These are phyloP conservation scores for Psidium friedrichsthalianum DNA, from an alignment of 345 rosid genomes.

Conservation along the genomic window DNA sequence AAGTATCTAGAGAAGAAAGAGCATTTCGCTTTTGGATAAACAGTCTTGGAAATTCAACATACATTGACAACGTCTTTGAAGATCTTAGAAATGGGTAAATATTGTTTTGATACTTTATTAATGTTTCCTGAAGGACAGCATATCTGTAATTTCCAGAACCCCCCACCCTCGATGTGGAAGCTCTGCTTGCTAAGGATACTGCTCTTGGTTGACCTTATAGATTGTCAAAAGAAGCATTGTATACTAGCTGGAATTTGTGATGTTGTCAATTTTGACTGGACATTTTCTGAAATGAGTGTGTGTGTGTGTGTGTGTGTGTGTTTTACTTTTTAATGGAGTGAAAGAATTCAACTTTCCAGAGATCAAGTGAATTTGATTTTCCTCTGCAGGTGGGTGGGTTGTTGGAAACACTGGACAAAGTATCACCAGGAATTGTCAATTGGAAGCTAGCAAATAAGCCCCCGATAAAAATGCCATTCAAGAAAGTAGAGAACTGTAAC, in stretches of 20 bases:
- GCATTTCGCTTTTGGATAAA: slow-evolving; percentile 97
- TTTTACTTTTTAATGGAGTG: background rate
- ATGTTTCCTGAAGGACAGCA: background rate
- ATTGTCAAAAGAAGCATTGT: background rate
- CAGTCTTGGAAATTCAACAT: slow-evolving; percentile 69
- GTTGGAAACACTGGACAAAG: slow-evolving; percentile 86
- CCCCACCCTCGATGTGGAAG: background rate
- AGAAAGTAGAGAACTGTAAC: slow-evolving; percentile 94
- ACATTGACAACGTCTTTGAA: slow-evolving; percentile 83
- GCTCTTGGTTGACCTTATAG: background rate
- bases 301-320: background rate
- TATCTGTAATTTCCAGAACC: background rate
- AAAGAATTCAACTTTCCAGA: background rate
- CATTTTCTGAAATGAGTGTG: background rate
- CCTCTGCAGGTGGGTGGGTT: slow-evolving; percentile 73
- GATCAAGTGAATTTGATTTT: slow-evolving; percentile 3
- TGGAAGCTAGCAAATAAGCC: slow-evolving; percentile 95
- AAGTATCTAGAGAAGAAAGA: slow-evolving; percentile 87
- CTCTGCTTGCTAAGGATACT: background rate
- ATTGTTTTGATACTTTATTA: background rate
- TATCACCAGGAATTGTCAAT: slow-evolving; percentile 87
- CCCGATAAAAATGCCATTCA: slow-evolving; percentile 91
- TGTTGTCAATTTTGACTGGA: background rate
- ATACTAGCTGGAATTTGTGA: background rate
- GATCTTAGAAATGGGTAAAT: slow-evolving; percentile 96